Percentiles rank a stretch among this genome's conserved stretches.
Conservation (phyloP, 2,329 filamentous ascomycete species). For the Penicillium sp. region DNA sequence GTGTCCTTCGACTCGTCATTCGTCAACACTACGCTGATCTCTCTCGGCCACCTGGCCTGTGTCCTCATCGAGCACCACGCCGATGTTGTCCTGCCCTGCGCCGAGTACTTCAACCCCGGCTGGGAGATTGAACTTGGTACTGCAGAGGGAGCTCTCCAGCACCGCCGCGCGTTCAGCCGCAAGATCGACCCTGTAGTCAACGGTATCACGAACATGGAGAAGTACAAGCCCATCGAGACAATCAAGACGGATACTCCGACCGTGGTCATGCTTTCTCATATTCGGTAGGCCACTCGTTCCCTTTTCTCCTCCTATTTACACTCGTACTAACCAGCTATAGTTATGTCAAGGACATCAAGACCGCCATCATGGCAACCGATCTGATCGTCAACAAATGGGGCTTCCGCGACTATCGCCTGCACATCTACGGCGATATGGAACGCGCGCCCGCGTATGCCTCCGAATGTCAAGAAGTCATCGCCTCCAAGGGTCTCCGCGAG, state of each 20-base stretch:
- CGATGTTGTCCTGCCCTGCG: constrained; percentile 61
- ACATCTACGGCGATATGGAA: constrained; percentile 69
- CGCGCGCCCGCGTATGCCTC: constrained; percentile 65
- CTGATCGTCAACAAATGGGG: constrained; percentile 69
- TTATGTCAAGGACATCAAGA: constrained; percentile 65
- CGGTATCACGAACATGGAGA: constrained; percentile 67
- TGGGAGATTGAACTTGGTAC: constrained; percentile 67
- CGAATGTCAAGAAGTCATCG: constrained; percentile 61
- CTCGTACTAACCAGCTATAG: background rate
- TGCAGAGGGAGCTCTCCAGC: constrained; percentile 59
- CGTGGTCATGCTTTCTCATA: constrained; percentile 67
- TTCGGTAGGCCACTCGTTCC: constrained; percentile 28
- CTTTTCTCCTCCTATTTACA: background rate
- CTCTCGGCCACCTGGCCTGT: constrained; percentile 33
- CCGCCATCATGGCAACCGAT: constrained; percentile 65
- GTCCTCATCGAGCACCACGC: constrained; percentile 51
- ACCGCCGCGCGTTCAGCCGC: constrained; percentile 60
- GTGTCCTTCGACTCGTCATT: constrained; percentile 30
- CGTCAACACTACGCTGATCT: constrained; percentile 50
- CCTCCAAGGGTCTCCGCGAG: constrained; percentile 56
- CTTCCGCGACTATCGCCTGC: constrained; percentile 65
- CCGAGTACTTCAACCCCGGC: constrained; percentile 66
- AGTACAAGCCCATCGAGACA: constrained; percentile 63
- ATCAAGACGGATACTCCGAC: constrained; percentile 64
- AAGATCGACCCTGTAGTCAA: constrained; percentile 69